Conservation (phyloP, 1,284 basidiomycete species). For the Moesziomyces globuligerus region DNA sequence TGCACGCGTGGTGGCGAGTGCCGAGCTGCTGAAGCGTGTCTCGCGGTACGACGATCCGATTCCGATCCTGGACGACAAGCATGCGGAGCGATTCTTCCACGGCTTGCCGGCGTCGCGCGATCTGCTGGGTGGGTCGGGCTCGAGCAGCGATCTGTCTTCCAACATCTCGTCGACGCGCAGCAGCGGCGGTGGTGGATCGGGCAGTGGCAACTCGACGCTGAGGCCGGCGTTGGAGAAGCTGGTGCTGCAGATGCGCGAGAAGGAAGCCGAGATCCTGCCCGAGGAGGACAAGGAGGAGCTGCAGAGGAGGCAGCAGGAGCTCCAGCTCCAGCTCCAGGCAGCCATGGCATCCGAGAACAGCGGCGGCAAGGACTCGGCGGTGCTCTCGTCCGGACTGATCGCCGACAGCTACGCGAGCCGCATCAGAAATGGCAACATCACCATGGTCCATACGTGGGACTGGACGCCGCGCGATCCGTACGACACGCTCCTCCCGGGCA, state of each 20-base stretch:
- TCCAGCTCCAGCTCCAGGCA: slow-evolving; percentile 48
- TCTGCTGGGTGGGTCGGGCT: slow-evolving; percentile 51
- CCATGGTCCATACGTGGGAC: slow-evolving; percentile 61
- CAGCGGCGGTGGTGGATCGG: slow-evolving; percentile 49
- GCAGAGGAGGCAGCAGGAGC: slow-evolving; percentile 46
- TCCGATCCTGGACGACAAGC: slow-evolving; percentile 61
- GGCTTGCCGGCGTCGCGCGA: slow-evolving; percentile 58
- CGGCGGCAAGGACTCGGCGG: slow-evolving; percentile 29
- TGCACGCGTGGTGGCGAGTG: slow-evolving; percentile 49
- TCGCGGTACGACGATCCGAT: slow-evolving; percentile 57
- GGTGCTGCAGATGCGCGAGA: slow-evolving; percentile 45
- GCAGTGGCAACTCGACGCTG: slow-evolving; percentile 55
- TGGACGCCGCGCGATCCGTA: slow-evolving; percentile 50
- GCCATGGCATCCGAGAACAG: slow-evolving; percentile 38
- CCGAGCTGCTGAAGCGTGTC: slow-evolving; percentile 51
- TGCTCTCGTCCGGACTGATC: slow-evolving; percentile 36
- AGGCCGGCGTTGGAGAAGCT: slow-evolving; percentile 51
- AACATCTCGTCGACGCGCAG: slow-evolving; percentile 51
- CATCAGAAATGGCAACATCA: slow-evolving; percentile 52
- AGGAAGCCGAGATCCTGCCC: slow-evolving; percentile 33
- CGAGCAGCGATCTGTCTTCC: slow-evolving; percentile 48
- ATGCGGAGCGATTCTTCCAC: slow-evolving; percentile 64
- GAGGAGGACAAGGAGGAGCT: slow-evolving; percentile 48
- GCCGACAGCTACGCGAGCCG: slow-evolving; percentile 46
- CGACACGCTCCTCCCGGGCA: slow-evolving; percentile 43